These are phyloP conservation scores for Phlegmacium glaucopus DNA, from an alignment of 768 basidiomycete genomes.

Conservation along the genomic window DNA sequence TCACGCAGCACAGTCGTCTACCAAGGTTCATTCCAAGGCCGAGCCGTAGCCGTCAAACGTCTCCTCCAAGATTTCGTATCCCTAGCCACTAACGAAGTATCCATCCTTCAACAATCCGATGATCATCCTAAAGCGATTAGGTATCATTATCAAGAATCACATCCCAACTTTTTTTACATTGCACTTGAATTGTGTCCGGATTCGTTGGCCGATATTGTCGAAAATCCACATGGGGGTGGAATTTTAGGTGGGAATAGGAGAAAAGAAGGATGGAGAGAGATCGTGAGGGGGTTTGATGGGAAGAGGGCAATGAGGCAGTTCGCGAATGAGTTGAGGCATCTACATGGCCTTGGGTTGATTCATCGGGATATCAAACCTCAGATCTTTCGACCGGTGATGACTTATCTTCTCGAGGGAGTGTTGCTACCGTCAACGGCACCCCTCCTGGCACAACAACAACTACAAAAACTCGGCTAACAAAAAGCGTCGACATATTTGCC, in stretches of 20 bases:
- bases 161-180: constrained; percentile 93
- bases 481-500: constrained; percentile 95
- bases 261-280: constrained; percentile 68
- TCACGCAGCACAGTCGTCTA: constrained; percentile 97
- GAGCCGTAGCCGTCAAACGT: constrained; percentile 98
- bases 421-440: constrained; percentile 44
- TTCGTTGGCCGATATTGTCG: constrained; percentile 84
- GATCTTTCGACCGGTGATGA: constrained; percentile 61
- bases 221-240: no score
- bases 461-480: constrained; percentile 71
- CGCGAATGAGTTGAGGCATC: constrained; percentile 80
- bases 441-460: constrained; percentile 30
- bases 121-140: constrained; percentile 98
- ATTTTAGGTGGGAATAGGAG: constrained; percentile 14
- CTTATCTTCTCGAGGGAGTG: constrained; percentile 66
- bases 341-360: constrained; percentile 93
- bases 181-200: constrained; percentile 94
- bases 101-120: constrained; percentile 93
- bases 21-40: constrained; percentile 92
- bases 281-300: constrained; percentile 75
- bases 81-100: constrained; percentile 89
- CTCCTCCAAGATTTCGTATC: constrained; percentile 94
- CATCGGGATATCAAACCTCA: constrained; percentile 99
- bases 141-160: constrained; percentile 95
- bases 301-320: constrained; percentile 88